A percentile compares a stretch with the other conserved stretches of the same genome.
phyloP scores from a whole-genome alignment of 2,329 filamentous ascomycete species.

The Penicillium sp. region DNA sequence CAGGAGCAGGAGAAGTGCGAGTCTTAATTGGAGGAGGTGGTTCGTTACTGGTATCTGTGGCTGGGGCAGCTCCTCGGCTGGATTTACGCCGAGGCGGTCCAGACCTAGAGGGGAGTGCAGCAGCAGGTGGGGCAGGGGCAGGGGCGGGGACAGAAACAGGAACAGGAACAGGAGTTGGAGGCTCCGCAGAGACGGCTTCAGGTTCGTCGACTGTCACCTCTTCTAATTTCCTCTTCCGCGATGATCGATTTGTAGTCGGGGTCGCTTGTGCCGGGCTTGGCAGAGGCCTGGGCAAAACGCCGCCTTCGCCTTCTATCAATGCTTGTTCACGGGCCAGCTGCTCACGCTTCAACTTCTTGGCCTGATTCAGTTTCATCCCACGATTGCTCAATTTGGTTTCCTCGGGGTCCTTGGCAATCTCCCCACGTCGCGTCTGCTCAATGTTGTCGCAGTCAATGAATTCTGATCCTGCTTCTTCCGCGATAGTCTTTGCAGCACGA shows the following conservation, averaged over 20 bases:
- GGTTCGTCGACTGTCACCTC: conserved; percentile 38
- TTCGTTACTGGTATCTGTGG: conserved; percentile 37
- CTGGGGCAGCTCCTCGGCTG: conserved; percentile 44
- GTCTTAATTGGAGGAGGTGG: conserved; percentile 20
- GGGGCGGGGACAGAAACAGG: not conserved
- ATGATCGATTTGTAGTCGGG: conserved; percentile 23
- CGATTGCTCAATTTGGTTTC: conserved; percentile 59
- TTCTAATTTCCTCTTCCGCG: conserved; percentile 60
- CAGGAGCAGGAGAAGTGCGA: conserved; percentile 6
- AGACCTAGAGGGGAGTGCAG: conserved; percentile 13
- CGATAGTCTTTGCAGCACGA: conserved; percentile 52
- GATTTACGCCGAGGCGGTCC: conserved; percentile 36
- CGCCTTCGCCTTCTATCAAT: conserved; percentile 13
- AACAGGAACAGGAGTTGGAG: not conserved
- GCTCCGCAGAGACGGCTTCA: not conserved
- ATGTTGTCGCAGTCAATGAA: conserved; percentile 60
- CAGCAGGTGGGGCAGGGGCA: not conserved
- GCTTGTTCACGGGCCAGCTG: conserved; percentile 44
- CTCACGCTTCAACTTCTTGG: conserved; percentile 63
- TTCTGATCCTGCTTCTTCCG: conserved; percentile 54
- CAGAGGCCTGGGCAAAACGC: not conserved
- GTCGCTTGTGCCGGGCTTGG: conserved; percentile 21
- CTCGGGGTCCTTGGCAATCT: conserved; percentile 42
- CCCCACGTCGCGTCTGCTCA: conserved; percentile 43
- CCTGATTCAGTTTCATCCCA: conserved; percentile 62